phyloP scores from a whole-genome alignment of 768 basidiomycete genomes.

The Mycena haematopus region DNA sequence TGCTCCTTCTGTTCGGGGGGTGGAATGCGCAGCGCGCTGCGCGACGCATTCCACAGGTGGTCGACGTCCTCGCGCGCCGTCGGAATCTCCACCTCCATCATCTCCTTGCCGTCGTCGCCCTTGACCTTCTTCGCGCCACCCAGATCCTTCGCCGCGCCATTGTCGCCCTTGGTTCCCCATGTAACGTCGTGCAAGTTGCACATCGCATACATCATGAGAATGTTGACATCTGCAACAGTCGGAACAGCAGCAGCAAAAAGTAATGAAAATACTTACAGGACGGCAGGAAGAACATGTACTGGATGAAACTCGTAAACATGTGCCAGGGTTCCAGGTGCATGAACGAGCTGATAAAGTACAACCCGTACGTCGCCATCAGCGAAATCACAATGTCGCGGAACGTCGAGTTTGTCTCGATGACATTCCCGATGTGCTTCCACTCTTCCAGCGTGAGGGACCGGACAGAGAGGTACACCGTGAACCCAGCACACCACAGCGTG shows the following conservation, averaged over 20 bases:
- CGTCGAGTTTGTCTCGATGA: conserved; percentile 69
- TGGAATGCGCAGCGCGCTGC: conserved; percentile 69
- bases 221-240: conserved; percentile 67
- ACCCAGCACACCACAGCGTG: conserved; percentile 90
- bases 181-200: conserved; percentile 91
- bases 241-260: neutral
- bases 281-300: conserved; percentile 92
- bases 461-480: conserved; percentile 85
- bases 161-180: conserved; percentile 95
- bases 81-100: conserved; percentile 86
- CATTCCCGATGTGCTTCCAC: conserved; percentile 71
- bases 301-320: conserved; percentile 91
- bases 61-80: conserved; percentile 88
- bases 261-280: conserved; percentile 51
- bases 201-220: conserved; percentile 94
- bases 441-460: conserved; percentile 69
- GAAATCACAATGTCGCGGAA: conserved; percentile 88
- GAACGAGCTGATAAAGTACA: conserved; percentile 86
- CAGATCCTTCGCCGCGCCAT: conserved; percentile 85
- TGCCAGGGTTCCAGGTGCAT: conserved; percentile 97
- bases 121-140: conserved; percentile 91
- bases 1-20: conserved; percentile 80
- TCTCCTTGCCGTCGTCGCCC: conserved; percentile 81
- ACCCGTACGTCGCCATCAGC: conserved; percentile 75
- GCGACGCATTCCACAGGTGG: conserved; percentile 82